Conservation (phyloP, 805 yeast genomes). For the Gaillardinia entomophila region DNA sequence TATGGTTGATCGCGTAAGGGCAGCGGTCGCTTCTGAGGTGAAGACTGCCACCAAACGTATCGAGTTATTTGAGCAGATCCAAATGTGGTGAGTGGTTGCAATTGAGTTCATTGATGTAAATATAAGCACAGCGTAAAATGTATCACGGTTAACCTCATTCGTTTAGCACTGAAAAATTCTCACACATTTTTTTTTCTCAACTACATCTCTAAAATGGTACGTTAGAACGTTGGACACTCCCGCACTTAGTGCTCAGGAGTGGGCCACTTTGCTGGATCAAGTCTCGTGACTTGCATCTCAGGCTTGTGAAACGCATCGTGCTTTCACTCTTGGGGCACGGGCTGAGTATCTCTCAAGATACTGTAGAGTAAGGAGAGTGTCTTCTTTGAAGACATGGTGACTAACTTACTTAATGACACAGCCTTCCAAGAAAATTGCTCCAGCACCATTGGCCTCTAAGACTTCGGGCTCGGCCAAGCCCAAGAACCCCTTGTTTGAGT, state of each 20-base stretch:
- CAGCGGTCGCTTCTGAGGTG: slow-evolving; percentile 20
- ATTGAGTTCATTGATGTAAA: too few relatives aligned
- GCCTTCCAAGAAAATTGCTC: slow-evolving; percentile 53
- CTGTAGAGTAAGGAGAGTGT: slow-evolving; percentile 33
- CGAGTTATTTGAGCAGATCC: slow-evolving; percentile 32
- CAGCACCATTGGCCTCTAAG: slow-evolving; percentile 41
- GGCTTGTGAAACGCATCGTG: slow-evolving; percentile 14
- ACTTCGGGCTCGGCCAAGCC: slow-evolving; percentile 20
- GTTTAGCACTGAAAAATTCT: too few relatives aligned
- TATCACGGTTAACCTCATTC: too few relatives aligned
- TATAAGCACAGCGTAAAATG: too few relatives aligned
- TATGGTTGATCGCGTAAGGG: slow-evolving; percentile 33
- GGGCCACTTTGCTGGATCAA: slow-evolving; percentile 4
- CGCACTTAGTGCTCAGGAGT: slow-evolving; percentile 7
- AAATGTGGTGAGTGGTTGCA: slow-evolving; percentile 20
- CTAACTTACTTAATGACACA: slow-evolving; percentile 43
- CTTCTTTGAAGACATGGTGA: slow-evolving; percentile 15
- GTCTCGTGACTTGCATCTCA: slow-evolving; percentile 5
- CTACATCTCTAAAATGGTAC: background rate
- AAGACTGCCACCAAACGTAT: slow-evolving; percentile 20
- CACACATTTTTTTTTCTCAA: slow-evolving; percentile 3
- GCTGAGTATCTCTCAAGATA: slow-evolving; percentile 35
- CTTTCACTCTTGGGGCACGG: slow-evolving; percentile 38
- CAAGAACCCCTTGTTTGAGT: slow-evolving; percentile 43
- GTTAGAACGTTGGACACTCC: slow-evolving; percentile 1